phyloP scores from a whole-genome alignment of 2,329 filamentous ascomycete genomes.

The Capronia americana region DNA sequence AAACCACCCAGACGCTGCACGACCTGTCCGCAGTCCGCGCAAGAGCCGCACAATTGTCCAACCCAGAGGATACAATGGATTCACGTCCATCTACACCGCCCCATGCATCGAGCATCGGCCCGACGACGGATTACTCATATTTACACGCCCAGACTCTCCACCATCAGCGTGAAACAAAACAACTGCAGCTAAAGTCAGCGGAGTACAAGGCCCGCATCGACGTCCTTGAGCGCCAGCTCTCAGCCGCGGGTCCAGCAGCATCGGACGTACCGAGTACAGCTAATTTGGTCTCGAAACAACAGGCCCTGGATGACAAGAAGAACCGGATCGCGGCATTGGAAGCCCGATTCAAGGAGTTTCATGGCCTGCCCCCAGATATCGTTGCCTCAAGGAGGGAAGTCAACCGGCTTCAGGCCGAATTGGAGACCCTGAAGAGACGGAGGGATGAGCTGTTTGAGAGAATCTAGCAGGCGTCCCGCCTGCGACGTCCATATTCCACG shows the following conservation, averaged over 20 bases:
- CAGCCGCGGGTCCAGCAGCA: neutral
- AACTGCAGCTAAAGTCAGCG: slow-evolving; percentile 68
- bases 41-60: neutral
- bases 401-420: slow-evolving; percentile 68
- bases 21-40: neutral
- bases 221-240: slow-evolving; percentile 46
- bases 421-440: slow-evolving; percentile 65
- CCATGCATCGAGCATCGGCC: slow-evolving; percentile 50
- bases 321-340: slow-evolving; percentile 65
- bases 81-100: slow-evolving; percentile 11
- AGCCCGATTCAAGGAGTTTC: slow-evolving; percentile 68
- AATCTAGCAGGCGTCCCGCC: neutral
- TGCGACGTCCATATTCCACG: neutral
- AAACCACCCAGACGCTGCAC: slow-evolving; percentile 40
- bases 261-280: neutral
- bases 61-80: neutral
- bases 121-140: slow-evolving; percentile 48
- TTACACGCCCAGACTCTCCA: slow-evolving; percentile 75
- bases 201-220: slow-evolving; percentile 68
- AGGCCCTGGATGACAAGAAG: slow-evolving; percentile 49
- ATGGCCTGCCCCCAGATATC: slow-evolving; percentile 73
- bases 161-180: slow-evolving; percentile 72
- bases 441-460: slow-evolving; percentile 79
- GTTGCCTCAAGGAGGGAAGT: slow-evolving; percentile 73
- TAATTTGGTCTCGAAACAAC: slow-evolving; percentile 15